These are phyloP conservation scores for Hortiboletus rubellus DNA, from an alignment of 1,284 basidiomycete species.

Conservation along the genomic window DNA sequence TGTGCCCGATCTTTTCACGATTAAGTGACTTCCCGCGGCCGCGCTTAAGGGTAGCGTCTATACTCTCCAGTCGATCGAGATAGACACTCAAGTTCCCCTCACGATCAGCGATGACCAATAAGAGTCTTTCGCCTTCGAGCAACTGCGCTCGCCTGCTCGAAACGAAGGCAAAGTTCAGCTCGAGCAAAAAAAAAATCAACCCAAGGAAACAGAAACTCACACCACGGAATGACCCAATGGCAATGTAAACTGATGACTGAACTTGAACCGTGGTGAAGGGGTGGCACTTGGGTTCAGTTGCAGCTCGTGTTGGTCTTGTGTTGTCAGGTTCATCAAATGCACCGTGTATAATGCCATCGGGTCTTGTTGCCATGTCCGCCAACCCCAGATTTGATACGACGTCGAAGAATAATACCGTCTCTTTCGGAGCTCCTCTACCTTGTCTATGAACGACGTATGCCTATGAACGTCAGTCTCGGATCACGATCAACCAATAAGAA, in stretches of 20 bases:
- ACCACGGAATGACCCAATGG: constrained; percentile 35
- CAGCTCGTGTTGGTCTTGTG: constrained; percentile 43
- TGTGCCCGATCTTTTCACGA: constrained; percentile 46
- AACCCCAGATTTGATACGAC: constrained; percentile 3
- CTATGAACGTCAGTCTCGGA: constrained; percentile 8
- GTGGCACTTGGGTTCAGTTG: constrained; percentile 40
- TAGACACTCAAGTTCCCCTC: constrained; percentile 39
- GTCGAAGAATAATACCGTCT: not conserved
- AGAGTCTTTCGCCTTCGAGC: constrained; percentile 40
- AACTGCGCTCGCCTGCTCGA: constrained; percentile 38
- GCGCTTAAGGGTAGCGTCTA: constrained; percentile 37
- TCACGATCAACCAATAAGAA: not conserved
- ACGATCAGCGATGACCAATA: constrained; percentile 44
- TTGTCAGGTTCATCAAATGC: constrained; percentile 40
- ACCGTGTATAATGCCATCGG: constrained; percentile 38
- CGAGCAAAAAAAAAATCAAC: not conserved
- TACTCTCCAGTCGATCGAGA: constrained; percentile 36
- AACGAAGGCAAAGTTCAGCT: not conserved
- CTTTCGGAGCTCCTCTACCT: not conserved
- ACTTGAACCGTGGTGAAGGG: constrained; percentile 38
- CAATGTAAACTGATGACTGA: constrained; percentile 36
- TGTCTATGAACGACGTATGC: constrained; percentile 19
- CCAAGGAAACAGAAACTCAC: constrained; percentile 30
- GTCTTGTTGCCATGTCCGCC: constrained; percentile 18
- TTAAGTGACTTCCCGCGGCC: constrained; percentile 38